These are phyloP conservation scores for Liquidambar formosana DNA, from an alignment of 164 flowering plant genomes.

Conservation along the genomic window DNA sequence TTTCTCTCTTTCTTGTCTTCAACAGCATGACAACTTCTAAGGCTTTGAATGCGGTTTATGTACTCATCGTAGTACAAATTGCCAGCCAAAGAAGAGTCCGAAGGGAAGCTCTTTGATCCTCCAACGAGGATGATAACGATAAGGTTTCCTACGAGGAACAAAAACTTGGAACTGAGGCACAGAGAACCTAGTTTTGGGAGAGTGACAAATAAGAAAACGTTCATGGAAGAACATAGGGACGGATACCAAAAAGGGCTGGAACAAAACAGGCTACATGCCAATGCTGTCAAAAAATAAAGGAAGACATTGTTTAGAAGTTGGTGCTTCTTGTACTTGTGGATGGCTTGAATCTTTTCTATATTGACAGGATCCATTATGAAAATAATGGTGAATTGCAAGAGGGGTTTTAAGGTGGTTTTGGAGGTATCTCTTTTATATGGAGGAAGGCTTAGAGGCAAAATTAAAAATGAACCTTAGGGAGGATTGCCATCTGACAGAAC, in stretches of 20 bases:
- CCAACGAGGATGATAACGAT: slow-evolving; percentile 55
- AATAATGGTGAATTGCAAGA: background rate
- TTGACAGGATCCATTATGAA: slow-evolving; percentile 41
- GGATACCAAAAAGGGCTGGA: slow-evolving; percentile 50
- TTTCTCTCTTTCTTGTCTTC: slow-evolving; percentile 13
- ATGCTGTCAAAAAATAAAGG: slow-evolving; percentile 34
- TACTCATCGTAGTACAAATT: slow-evolving; percentile 42
- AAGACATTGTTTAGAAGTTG: slow-evolving; percentile 33
- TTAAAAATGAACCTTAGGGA: slow-evolving; percentile 7
- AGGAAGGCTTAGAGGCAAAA: background rate
- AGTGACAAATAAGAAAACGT: slow-evolving; percentile 28
- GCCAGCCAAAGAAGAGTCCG: slow-evolving; percentile 26
- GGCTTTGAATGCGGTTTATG: slow-evolving; percentile 20
- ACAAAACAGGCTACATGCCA: slow-evolving; percentile 33
- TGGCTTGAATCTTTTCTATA: slow-evolving; percentile 40
- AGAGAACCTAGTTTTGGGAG: slow-evolving; percentile 34
- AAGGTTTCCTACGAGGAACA: slow-evolving; percentile 59
- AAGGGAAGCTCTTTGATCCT: slow-evolving; percentile 50
- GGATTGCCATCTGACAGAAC: slow-evolving; percentile 37
- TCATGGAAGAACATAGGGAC: slow-evolving; percentile 28
- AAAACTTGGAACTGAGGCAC: slow-evolving; percentile 44
- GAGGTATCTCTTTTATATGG: background rate
- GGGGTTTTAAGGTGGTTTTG: background rate
- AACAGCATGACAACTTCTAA: slow-evolving; percentile 8
- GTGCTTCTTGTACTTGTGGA: slow-evolving; percentile 50